These are phyloP conservation scores for Earliella scabrosa DNA, from an alignment of 1,284 basidiomycete species.

Conservation along the genomic window DNA sequence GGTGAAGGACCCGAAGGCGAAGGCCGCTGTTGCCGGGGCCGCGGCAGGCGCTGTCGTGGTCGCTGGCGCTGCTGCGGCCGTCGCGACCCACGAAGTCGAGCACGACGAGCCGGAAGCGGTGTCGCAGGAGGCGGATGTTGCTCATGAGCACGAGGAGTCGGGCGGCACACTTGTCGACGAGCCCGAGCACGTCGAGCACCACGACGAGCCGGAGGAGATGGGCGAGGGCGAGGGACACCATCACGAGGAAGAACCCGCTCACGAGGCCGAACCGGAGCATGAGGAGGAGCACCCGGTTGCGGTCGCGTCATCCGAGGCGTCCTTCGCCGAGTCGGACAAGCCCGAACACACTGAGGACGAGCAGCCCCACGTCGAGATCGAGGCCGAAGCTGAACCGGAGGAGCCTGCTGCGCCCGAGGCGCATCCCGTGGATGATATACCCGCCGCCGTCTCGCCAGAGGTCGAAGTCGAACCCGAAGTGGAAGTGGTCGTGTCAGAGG, in stretches of 20 bases:
- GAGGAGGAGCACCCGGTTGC: slow-evolving; percentile 1
- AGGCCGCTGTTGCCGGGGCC: slow-evolving; percentile 15
- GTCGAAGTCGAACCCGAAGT: slow-evolving; percentile 22
- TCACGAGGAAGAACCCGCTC: not conserved
- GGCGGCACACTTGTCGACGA: slow-evolving; percentile 20
- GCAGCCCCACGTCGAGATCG: slow-evolving; percentile 8
- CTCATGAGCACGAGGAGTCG: slow-evolving; percentile 24
- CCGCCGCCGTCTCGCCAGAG: not conserved
- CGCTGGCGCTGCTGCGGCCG: slow-evolving; percentile 26
- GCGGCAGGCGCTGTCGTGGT: slow-evolving; percentile 24
- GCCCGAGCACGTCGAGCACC: slow-evolving; percentile 18
- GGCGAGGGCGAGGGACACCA: slow-evolving; percentile 15
- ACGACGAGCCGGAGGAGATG: slow-evolving; percentile 23
- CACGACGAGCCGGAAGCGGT: slow-evolving; percentile 20
- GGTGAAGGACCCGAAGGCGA: slow-evolving; percentile 21
- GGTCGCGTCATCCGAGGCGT: not conserved
- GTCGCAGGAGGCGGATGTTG: slow-evolving; percentile 9
- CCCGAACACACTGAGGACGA: slow-evolving; percentile 1
- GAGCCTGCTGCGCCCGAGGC: slow-evolving; percentile 1
- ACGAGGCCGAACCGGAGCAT: not conserved
- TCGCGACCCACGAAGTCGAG: slow-evolving; percentile 19
- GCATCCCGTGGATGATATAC: slow-evolving; percentile 5
- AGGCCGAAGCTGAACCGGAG: slow-evolving; percentile 1
- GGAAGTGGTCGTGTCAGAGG: slow-evolving; percentile 1
- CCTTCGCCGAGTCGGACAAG: slow-evolving; percentile 7